phyloP scores from a whole-genome alignment of 2,329 filamentous ascomycete species.

The Pseudopithomyces maydicus region DNA sequence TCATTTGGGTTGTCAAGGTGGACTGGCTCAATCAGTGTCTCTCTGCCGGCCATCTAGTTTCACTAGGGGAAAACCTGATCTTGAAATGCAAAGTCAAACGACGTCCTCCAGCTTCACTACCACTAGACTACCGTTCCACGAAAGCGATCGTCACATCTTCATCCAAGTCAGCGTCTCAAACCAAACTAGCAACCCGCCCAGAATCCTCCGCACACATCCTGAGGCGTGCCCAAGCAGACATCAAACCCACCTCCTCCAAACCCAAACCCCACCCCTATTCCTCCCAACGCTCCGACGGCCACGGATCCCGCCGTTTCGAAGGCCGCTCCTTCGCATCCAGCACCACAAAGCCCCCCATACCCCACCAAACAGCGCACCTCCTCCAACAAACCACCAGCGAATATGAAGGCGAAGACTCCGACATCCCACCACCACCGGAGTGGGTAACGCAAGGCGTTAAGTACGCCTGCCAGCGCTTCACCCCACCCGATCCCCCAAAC shows the following conservation, averaged over 20 bases:
- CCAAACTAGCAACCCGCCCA: conserved; percentile 24
- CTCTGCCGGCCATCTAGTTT: conserved; percentile 47
- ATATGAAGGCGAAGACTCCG: conserved; percentile 62
- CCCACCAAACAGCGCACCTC: conserved; percentile 48
- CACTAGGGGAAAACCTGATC: conserved; percentile 56
- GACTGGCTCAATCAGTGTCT: conserved; percentile 61
- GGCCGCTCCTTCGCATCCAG: conserved; percentile 36
- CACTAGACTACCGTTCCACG: conserved; percentile 21
- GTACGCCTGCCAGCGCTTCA: conserved; percentile 83
- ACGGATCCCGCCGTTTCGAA: conserved; percentile 38
- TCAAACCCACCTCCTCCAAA: conserved; percentile 14
- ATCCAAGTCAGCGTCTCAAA: conserved; percentile 22
- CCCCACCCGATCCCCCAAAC: conserved; percentile 73
- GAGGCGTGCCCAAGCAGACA: conserved; percentile 59
- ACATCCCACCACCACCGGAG: conserved; percentile 70
- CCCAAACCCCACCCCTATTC: conserved; percentile 17
- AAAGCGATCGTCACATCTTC: conserved; percentile 18
- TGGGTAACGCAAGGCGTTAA: conserved; percentile 67
- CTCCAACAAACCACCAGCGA: conserved; percentile 77
- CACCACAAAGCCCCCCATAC: conserved; percentile 17
- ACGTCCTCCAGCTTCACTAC: conserved; percentile 35
- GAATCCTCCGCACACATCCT: conserved; percentile 48
- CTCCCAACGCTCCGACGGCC: conserved; percentile 17
- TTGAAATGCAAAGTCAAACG: conserved; percentile 55
- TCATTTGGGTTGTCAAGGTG: conserved; percentile 57